These are phyloP conservation scores for Aspergillus thermomutatus DNA, from an alignment of 2,329 filamentous ascomycete genomes.

Conservation along the genomic window DNA sequence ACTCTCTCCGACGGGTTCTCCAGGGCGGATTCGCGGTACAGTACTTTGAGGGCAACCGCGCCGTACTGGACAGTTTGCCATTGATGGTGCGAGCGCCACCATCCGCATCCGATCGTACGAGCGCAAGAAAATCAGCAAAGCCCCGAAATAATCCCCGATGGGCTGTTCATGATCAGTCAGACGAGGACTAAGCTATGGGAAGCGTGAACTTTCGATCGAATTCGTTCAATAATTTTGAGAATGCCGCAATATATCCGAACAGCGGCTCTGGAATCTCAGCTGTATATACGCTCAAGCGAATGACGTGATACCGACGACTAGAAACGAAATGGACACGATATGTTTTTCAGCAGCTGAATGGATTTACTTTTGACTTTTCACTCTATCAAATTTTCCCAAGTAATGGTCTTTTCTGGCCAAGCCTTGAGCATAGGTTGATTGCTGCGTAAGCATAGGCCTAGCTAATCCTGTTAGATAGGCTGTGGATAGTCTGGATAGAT, in stretches of 20 bases:
- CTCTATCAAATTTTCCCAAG: not conserved
- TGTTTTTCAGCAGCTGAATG: not conserved
- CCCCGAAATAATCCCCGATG: conserved; percentile 27
- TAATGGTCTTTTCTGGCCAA: not conserved
- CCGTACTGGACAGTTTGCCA: conserved; percentile 59
- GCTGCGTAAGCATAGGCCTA: not conserved
- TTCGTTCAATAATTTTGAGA: too few relatives aligned
- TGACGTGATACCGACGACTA: not conserved
- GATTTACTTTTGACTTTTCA: not conserved
- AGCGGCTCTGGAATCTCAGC: not conserved
- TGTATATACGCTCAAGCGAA: not conserved
- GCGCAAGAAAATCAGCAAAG: conserved; percentile 26
- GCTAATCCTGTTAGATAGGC: too few relatives aligned
- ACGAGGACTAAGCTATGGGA: conserved; percentile 20
- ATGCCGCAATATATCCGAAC: not conserved
- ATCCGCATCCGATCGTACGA: conserved; percentile 20
- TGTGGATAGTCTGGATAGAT: too few relatives aligned
- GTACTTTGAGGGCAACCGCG: conserved; percentile 58
- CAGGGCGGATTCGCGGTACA: conserved; percentile 61
- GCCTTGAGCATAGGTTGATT: not conserved
- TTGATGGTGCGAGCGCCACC: conserved; percentile 35
- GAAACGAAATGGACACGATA: not conserved
- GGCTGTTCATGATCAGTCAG: conserved; percentile 25
- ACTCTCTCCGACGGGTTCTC: conserved; percentile 58
- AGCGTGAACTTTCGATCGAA: not conserved